Evolutionary conservation across 176 grass and related monocot genomes (phyloP), one percentile per base, ranked within the genome.

Genomic region (Themeda triandra): DNA sequence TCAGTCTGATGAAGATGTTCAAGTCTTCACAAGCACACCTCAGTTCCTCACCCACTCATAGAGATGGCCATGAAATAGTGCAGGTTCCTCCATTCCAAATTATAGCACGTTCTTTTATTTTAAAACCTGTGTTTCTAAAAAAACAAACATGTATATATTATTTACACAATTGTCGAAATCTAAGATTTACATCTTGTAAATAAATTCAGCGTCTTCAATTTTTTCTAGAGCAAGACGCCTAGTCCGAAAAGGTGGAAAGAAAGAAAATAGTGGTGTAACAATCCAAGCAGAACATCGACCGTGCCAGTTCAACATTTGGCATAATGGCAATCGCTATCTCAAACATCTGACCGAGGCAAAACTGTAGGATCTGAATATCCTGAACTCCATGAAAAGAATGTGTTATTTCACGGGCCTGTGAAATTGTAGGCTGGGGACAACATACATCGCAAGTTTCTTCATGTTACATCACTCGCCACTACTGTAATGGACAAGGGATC

Each of bases 381-480:
- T 35, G 10, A 79, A 31, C 77, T 80, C 13, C 17, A 24, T 56
- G 35, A 30, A 82, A 33, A 21, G 48, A 87, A 54, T 40, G 12
- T 75, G 40, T 87, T 76, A 84, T 84, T 87, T 91, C 85, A 80
- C 49, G 41, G 8, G 14, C 39, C 76, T 80, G 76, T 91, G 81
- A 87, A 91, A 33, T 46, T 62, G 66, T 69, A 79, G 49, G 69
- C 35, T 76, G 76, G 40, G n/a, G 80, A 80, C 75, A 59, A 78
- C n/a, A 83, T 49, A 73, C 63, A 73, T 21, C 12, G 75, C 17
- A 84, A 25, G 69, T 41, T 29, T 69, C 67, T 28, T 70, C 69
- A 75, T 53, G 76, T 87, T 80, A 87, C 89, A 86, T 79, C 44
- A 80, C 69, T 74, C 82, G 62, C 69, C 70, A 56, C 76, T 80